A percentile compares a stretch with the other conserved stretches of the same genome.
Evolutionary conservation across 371 early-diverging fungal species (phyloP).

Genomic region (Mortierella sp.): DNA sequence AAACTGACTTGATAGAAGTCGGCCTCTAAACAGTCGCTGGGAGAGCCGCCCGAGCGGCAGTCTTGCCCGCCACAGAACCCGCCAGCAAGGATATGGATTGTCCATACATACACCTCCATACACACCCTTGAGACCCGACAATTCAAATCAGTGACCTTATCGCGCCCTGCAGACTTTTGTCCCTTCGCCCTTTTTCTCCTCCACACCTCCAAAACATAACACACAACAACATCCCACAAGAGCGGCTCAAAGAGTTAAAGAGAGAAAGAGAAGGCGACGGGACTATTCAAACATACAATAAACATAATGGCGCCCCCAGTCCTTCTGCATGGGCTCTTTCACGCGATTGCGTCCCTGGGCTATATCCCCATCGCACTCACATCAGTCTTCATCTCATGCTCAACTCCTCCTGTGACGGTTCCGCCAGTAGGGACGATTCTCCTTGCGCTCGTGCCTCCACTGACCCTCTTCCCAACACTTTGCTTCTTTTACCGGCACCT

Average conservation of each 20-base stretch:
- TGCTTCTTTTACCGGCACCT: conserved; percentile 44
- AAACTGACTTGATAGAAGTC: too few species aligned
- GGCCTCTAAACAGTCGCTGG: too few species aligned
- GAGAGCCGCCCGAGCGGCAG: too few species aligned
- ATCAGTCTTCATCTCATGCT: conserved; percentile 29
- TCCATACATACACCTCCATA: too few species aligned
- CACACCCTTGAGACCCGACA: too few species aligned
- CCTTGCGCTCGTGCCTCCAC: conserved; percentile 35
- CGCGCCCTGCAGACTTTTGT: too few species aligned
- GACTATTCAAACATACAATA: background rate
- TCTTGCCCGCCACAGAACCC: too few species aligned
- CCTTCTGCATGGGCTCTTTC: conserved; percentile 30
- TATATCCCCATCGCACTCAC: conserved; percentile 49
- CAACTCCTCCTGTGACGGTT: conserved; percentile 29
- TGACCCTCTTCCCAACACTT: conserved; percentile 32
- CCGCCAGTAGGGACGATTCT: conserved; percentile 30
- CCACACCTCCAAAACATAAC: background rate
- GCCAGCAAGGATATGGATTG: too few species aligned
- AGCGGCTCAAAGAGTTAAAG: background rate
- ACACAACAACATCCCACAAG: background rate
- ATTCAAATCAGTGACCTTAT: too few species aligned
- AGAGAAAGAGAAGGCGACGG: background rate
- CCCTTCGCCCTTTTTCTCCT: background rate
- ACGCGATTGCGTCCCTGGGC: conserved; percentile 43
- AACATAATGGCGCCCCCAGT: conserved; percentile 24